Conservation (phyloP, 1,284 basidiomycete species). For the Austroboletus niveus region DNA sequence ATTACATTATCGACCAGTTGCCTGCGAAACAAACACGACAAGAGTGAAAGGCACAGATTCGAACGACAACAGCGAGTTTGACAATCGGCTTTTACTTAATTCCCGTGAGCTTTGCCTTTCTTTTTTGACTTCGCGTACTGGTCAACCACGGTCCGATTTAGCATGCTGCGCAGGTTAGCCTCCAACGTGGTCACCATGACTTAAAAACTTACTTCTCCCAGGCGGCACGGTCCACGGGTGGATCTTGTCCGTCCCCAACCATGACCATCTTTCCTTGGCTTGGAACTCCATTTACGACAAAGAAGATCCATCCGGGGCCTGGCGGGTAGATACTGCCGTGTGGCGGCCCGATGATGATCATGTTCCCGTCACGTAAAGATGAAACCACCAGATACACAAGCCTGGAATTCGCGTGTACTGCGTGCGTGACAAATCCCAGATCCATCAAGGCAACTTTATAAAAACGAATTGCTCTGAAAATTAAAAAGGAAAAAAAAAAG, state of each 20-base stretch:
- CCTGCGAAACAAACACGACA: conserved; percentile 2
- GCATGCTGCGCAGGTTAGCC: conserved; percentile 31
- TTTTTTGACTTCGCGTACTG: conserved; percentile 47
- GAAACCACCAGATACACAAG: conserved; percentile 59
- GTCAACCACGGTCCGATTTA: conserved; percentile 47
- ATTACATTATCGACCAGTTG: conserved; percentile 12
- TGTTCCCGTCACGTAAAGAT: conserved; percentile 34
- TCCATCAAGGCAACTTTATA: conserved; percentile 72
- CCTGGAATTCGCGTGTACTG: conserved; percentile 77
- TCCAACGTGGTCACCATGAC: conserved; percentile 21
- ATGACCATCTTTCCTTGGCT: conserved; percentile 65
- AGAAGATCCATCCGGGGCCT: conserved; percentile 77
- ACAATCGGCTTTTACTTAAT: background rate
- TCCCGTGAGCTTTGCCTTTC: conserved; percentile 23
- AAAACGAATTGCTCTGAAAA: conserved; percentile 1
- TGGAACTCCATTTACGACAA: conserved; percentile 69
- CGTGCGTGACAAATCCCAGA: conserved; percentile 74
- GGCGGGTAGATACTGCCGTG: conserved; percentile 69
- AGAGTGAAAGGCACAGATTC: background rate
- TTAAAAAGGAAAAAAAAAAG: background rate
- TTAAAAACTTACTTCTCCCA: conserved; percentile 49
- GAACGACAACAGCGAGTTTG: background rate
- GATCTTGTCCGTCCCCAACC: conserved; percentile 64
- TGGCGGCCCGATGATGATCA: conserved; percentile 59
- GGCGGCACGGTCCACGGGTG: conserved; percentile 54